A percentile compares a stretch with the other conserved stretches of the same genome.
phyloP scores from a whole-genome alignment of 768 basidiomycete genomes.

The Phylloporus sp. region DNA sequence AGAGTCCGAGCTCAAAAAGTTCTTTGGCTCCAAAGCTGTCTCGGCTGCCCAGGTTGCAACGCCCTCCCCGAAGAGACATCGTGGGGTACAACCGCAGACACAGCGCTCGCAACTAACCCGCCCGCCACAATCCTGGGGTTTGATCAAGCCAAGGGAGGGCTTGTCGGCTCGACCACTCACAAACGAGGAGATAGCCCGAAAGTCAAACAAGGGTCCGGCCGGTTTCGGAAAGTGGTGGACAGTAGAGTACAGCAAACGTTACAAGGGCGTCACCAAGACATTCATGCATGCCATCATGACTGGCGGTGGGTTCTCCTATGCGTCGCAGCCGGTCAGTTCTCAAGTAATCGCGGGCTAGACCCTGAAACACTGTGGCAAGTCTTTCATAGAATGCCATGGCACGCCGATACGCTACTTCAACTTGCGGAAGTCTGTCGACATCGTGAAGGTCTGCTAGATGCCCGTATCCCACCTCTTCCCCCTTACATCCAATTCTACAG shows the following conservation, averaged over 20 bases:
- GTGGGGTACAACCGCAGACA: conserved; percentile 31
- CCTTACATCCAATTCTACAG: conserved; percentile 34
- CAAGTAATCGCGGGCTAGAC: conserved; percentile 39
- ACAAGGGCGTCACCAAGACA: conserved; percentile 72
- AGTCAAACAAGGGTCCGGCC: conserved; percentile 37
- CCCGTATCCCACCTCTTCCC: not conserved
- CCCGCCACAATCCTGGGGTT: conserved; percentile 73
- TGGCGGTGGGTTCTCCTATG: conserved; percentile 53
- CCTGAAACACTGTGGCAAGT: conserved; percentile 75
- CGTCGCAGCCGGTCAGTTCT: not conserved
- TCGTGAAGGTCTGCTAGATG: conserved; percentile 61
- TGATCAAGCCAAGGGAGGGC: conserved; percentile 64
- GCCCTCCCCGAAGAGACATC: conserved; percentile 36
- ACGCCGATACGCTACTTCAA: conserved; percentile 72
- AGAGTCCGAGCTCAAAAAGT: conserved; percentile 86
- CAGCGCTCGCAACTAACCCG: conserved; percentile 71
- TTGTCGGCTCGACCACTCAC: conserved; percentile 58
- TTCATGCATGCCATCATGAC: conserved; percentile 80
- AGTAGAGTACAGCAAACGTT: conserved; percentile 79
- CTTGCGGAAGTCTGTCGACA: conserved; percentile 44
- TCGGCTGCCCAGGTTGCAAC: conserved; percentile 46
- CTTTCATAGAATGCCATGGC: conserved; percentile 78
- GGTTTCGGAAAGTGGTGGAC: conserved; percentile 82
- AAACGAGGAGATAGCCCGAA: conserved; percentile 47
- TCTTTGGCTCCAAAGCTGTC: conserved; percentile 91